Evolutionary conservation across 2,329 filamentous ascomycete species (phyloP), one percentile per base, ranked within the genome.

Genomic region (Botrytis porri): DNA sequence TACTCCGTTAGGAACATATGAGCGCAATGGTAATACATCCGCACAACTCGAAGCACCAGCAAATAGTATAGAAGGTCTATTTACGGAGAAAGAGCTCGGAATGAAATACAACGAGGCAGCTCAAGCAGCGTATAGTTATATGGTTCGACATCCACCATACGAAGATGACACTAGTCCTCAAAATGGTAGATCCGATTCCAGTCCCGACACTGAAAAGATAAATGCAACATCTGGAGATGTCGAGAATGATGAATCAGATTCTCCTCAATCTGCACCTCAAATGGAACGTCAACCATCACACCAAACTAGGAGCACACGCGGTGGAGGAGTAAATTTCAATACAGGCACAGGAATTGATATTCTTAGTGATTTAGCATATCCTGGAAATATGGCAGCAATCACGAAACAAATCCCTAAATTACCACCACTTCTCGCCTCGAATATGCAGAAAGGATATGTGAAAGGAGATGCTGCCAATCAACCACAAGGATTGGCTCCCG

Each of bases 51-150:
- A 82, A 32, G 78, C 88, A 14, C 86, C 88, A 0, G 82, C 89
- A 2, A 91, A 90, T 80, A 91, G 87, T 79, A 87, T 92, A 74
- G 89, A 92, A 77, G 91, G 91, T 83, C 86, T 92, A 54, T 92
- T 92, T 69, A 92, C 89, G 0, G 90, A 92, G 77, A 91, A 90
- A 81, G 90, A 92, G 82, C 84, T 92, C 43, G 85, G 87, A 7
- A 86, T 92, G 83, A 88, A 88, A 41, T 91, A 91, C 80, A 91
- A 90, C 74, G 83, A 84, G 7, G 87, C 90, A 8, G 89, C 89
- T 43, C 78, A 90, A 32, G 89, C 89, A 3, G 86, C 90, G 14
- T 88, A 90, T 80, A 87, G 88, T 75, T 88, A 89, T 77, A 85
- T 91, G 73, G 81, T 90, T 70, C 86, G 88, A 51, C 88, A 89